Base-by-base conservation (phyloP, 2,329 filamentous ascomycete genomes). In the Reticulascus tulasneorum region DNA sequence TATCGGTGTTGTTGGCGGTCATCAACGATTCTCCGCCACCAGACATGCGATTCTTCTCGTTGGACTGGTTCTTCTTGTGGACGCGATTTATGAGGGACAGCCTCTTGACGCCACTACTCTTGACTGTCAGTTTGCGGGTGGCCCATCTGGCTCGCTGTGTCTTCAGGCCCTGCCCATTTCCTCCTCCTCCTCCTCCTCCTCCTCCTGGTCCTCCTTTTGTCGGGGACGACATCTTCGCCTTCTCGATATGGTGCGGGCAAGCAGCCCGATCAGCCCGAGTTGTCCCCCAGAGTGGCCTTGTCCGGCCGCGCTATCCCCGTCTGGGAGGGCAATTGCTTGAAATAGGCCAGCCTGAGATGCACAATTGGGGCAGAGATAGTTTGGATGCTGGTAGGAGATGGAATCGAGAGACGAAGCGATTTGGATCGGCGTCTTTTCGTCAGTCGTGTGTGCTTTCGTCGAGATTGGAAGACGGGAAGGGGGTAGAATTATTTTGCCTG, bases 131-230 rank as follows among this genome's bases (percentile, higher is more conserved):
- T 59, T 88, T 86, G 54, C 90, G 86, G n/a, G 93, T 97, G 13
- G 93, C 91, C 93, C 93, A 97, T 79, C 93, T 77, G 61, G 93
- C 82, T 56, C 90, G 77, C 58, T 91, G 88, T 16, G 82, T 84
- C 37, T 57, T 50, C 33, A 33, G 8, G 77, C 73, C 45, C 73
- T 75, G 27, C 75, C 75, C 41, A 69, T 48, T 24, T 24, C 9
- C 9, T 24, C 23, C 23, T 24, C 9, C 9, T 24, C 23, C 63
- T 73, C 47, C 63, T 58, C 39, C 64, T 62, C n/a, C 48, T 34
- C 23, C 38, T 47, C 34, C 35, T 34, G 29, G 33, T 29, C 32
- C 42, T 44, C 42, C 38, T 26, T 31, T 32, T 19, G 37, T 29
- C n/a, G 35, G 24, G 12, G 47, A 33, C 29, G 45, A 49, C 49